Evolutionary conservation across 2,329 filamentous ascomycete genomes (phyloP), one percentile per base, ranked within the genome.

Genomic region (Diaporthe aspalathi): DNA sequence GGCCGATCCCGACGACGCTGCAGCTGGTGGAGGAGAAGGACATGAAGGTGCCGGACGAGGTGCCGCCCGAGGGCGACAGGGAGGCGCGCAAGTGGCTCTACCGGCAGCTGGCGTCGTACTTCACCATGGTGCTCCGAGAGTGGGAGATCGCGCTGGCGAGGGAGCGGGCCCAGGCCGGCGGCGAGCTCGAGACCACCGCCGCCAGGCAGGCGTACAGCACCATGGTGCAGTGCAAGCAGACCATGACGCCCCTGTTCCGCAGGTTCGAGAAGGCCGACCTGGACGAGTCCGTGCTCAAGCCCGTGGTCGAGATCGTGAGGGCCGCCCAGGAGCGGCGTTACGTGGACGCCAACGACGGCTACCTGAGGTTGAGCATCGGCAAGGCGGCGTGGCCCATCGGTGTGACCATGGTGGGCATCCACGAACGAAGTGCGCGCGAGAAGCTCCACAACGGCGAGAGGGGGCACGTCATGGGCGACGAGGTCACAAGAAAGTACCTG

Each of bases 321-420:
- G 93, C 94, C 32, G 94, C 95, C 5, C 96, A 99, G 82, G 91
- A 94, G 79, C 89, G 94, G 72, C 90, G 94, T 74, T 99, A 99
- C 79, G 95, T 99, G 57, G 93, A 98, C 82, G 96, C 96, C 43
- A 98, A 98, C 79, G 94, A 99, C 80, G 95, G 94, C 0, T 99
- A 99, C 81, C 85, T 99, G 73, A 88, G 94, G 67, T 86, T 99
- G 68, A 97, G 94, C 80, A 99, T 99, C 78, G 94, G 94, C 74
- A 97, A 97, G 84, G 95, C 94, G 76, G 96, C 96, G 20, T 99
- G 96, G 96, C 96, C 96, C 29, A 99, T 99, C 78, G 96, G 96
- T 83, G 96, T 99, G 49, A 99, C 96, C 81, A 99, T 98, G 96
- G 96, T 99, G 78, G 96, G 96, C 86, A 99, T 99, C 77, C 96